Percentiles rank a stretch among this genome's conserved stretches.
phyloP scores from a whole-genome alignment of 805 yeast genomes.

The Vanderwaltozyma yarrowii region DNA sequence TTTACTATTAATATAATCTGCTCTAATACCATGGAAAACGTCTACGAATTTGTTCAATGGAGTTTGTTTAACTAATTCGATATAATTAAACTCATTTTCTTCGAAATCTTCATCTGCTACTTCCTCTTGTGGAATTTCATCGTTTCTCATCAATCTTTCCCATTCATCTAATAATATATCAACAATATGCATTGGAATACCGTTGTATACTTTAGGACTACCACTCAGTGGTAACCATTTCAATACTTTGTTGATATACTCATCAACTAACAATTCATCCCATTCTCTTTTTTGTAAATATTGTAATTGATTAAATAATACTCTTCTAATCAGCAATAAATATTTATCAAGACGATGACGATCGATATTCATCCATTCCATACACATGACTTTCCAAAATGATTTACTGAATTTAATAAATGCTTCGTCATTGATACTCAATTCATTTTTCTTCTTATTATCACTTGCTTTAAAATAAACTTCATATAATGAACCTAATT shows the following conservation, averaged over 20 bases:
- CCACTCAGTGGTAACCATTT: conserved; percentile 45
- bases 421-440: conserved; percentile 21
- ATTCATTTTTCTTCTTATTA: conserved; percentile 12
- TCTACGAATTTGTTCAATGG: conserved; percentile 47
- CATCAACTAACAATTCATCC: conserved; percentile 38
- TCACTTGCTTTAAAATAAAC: conserved; percentile 24
- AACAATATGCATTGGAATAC: conserved; percentile 73
- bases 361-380: conserved; percentile 81
- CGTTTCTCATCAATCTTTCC: conserved; percentile 50
- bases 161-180: conserved; percentile 82
- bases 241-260: conserved; percentile 37
- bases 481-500: conserved; percentile 43
- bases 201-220: conserved; percentile 51
- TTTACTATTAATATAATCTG: conserved; percentile 42
- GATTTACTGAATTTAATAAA: conserved; percentile 51
- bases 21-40: conserved; percentile 49
- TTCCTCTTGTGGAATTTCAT: conserved; percentile 36
- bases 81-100: conserved; percentile 25
- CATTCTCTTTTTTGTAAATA: conserved; percentile 46
- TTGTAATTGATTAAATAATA: conserved; percentile 52
- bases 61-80: conserved; percentile 31
- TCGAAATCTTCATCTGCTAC: conserved; percentile 33
- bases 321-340: conserved; percentile 70
- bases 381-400: conserved; percentile 68
- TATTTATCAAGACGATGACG: conserved; percentile 80